Conservation (phyloP, 176 grass and related monocot genomes). For the Rhipidocladum racemiflorum region DNA sequence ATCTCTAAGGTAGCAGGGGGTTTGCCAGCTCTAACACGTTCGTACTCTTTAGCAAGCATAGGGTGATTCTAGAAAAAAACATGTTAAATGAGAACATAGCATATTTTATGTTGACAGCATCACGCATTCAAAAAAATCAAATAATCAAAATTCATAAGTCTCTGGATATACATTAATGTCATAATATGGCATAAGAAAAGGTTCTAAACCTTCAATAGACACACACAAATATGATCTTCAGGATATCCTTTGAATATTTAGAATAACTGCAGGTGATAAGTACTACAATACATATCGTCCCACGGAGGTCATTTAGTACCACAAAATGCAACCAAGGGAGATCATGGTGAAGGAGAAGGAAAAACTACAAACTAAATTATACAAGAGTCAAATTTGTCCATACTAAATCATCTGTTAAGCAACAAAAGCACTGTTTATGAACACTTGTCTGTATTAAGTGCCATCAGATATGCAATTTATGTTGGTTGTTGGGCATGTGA, state of each 20-base stretch:
- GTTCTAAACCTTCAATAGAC: not conserved
- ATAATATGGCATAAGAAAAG: not conserved
- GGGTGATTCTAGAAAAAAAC: conserved; percentile 68
- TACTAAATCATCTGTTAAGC: not conserved
- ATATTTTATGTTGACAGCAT: conserved; percentile 1
- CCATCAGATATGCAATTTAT: conserved; percentile 1
- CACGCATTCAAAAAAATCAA: not conserved
- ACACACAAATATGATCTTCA: not conserved
- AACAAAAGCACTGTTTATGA: not conserved
- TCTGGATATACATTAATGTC: not conserved
- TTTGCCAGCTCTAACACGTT: conserved; percentile 88
- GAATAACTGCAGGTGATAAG: not conserved
- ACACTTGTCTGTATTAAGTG: not conserved
- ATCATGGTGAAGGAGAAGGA: not conserved
- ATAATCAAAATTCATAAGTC: not conserved
- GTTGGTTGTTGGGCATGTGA: not conserved
- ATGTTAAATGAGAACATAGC: conserved; percentile 19
- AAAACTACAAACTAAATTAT: not conserved
- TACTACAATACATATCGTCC: not conserved
- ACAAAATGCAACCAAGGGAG: not conserved
- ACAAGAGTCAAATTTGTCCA: not conserved
- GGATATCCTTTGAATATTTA: not conserved
- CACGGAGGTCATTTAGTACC: not conserved
- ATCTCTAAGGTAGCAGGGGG: conserved; percentile 92
- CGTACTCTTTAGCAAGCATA: conserved; percentile 96